Conservation (phyloP, 1,284 basidiomycete genomes). For the Leccinum fuscescens region DNA sequence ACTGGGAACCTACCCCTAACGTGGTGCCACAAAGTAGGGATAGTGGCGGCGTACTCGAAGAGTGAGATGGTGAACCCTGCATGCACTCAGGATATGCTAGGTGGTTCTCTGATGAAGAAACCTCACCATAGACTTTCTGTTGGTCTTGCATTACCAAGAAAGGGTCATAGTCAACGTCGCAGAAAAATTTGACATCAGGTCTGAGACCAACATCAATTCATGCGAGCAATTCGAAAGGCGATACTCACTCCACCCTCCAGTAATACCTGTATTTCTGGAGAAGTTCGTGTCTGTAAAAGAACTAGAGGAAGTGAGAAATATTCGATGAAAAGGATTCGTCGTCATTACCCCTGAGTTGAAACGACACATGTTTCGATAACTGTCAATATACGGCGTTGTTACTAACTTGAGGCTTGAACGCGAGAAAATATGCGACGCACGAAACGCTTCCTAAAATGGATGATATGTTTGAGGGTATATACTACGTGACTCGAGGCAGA, state of each 20-base stretch:
- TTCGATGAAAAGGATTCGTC: background rate
- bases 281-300: conserved; percentile 83
- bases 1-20: conserved; percentile 54
- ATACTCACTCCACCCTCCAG: conserved; percentile 74
- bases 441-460: conserved; percentile 56
- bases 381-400: conserved; percentile 24
- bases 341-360: conserved; percentile 85
- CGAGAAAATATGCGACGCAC: conserved; percentile 38
- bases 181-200: conserved; percentile 83
- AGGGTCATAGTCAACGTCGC: conserved; percentile 85
- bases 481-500: background rate
- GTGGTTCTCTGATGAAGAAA: background rate
- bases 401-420: conserved; percentile 2
- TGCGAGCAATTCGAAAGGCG: background rate
- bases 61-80: conserved; percentile 84
- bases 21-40: conserved; percentile 81
- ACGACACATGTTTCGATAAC: conserved; percentile 90
- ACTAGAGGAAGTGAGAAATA: conserved; percentile 44
- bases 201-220: conserved; percentile 34
- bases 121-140: conserved; percentile 77
- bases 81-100: background rate
- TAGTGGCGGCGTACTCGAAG: conserved; percentile 83
- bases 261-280: conserved; percentile 87
- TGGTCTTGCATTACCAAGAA: conserved; percentile 89
- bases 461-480: background rate